Percentiles rank a stretch among this genome's conserved stretches.
phyloP scores from a whole-genome alignment of 169 alveolate species.

The Plasmodium vivax region DNA sequence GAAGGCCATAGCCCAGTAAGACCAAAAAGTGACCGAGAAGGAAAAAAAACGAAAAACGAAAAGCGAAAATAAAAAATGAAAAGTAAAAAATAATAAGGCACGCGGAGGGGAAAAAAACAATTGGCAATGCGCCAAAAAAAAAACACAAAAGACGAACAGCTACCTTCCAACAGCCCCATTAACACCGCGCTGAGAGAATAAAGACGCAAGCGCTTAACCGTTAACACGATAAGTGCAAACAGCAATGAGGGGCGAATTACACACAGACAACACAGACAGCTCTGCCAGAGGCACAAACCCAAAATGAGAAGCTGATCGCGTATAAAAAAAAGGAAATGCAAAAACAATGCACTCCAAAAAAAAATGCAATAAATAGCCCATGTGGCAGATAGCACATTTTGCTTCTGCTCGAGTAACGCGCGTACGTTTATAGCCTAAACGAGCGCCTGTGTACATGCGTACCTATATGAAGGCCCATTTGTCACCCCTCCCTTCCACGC shows the following conservation, averaged over 20 bases:
- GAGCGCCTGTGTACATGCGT: not conserved
- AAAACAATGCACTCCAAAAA: not conserved
- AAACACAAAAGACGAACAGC: not conserved
- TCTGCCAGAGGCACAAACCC: not conserved
- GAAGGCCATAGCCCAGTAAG: slow-evolving; percentile 55
- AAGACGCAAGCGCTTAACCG: not conserved
- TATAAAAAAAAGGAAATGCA: not conserved
- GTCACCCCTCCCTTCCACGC: not conserved
- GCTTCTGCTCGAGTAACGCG: not conserved
- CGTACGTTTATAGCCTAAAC: not conserved
- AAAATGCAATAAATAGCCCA: not conserved
- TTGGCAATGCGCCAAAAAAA: not conserved
- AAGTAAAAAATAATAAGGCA: not conserved
- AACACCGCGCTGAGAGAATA: not conserved
- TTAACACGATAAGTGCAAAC: not conserved
- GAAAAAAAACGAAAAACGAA: not conserved
- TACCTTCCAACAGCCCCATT: not conserved
- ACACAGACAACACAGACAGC: not conserved
- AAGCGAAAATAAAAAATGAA: too few relatives aligned
- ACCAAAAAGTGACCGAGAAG: not conserved
- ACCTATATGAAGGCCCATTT: not conserved
- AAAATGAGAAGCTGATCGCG: not conserved
- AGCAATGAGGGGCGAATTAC: not conserved
- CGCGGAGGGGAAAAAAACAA: not conserved
- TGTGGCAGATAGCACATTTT: not conserved